Evolutionary conservation across 1,284 basidiomycete genomes (phyloP), one percentile per base, ranked within the genome.

Genomic region (Xerocomus nothofagi): DNA sequence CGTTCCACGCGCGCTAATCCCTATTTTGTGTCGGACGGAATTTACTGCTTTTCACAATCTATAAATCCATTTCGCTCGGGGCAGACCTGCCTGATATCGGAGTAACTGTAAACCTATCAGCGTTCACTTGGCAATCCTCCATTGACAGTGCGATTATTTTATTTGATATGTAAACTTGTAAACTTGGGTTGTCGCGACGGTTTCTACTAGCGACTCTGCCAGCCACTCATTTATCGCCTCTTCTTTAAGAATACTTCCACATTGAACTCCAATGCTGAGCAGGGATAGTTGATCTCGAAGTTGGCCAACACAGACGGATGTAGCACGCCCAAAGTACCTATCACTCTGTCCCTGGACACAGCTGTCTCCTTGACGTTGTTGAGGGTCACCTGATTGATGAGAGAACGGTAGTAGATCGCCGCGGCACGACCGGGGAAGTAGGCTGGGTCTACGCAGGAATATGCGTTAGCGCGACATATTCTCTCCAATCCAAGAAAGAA

Each of bases 391-490:
- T 53, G 53, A 21, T 27, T 23, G 32, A 33, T 29, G 3, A 77
- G 74, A 33, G 84, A 73, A 46, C 96, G 86, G 71, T 92, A 94
- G 73, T 83, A 90, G 61, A 99, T 91, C 32, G 81, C 87, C 6
- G 96, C 96, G 1, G 93, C 93, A 29, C 96, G 88, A 43, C 94
- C 95, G 34, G 93, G 91, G 78, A 99, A 95, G 77, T 88, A 99
- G 40, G 91, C 91, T 0, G 88, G 79, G 70, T 97, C 93, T 93
- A 58, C 40, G 11, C 11, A 29, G 37, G 39, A 2, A 39, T 39
- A 26, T 1, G 26, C 2, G 6, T 69, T 12, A 55, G 37, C 18
- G 27, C 15, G 6, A 10, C 15, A 49, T 20, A 20, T 20, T 18
- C 18, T 27, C 24, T 17, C 10, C 8, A 18, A 29, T 33, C 24